Evolutionary conservation across 1,284 basidiomycete species (phyloP).

Genomic region (Hymenochaete sp.): DNA sequence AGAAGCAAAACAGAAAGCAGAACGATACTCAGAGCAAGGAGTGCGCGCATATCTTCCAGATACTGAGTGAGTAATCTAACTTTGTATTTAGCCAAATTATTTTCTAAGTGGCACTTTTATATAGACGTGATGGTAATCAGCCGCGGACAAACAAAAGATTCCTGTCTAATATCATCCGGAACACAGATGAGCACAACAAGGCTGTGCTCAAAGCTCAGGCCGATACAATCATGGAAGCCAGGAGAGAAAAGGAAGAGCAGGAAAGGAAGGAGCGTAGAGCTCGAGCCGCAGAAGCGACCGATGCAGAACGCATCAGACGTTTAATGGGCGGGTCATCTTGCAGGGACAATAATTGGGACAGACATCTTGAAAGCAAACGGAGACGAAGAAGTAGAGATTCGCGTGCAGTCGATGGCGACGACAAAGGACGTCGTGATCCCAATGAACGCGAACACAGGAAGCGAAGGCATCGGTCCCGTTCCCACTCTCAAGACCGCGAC

Average conservation of each 20-base stretch:
- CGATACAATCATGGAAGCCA: conserved; percentile 61
- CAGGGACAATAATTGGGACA: conserved; percentile 26
- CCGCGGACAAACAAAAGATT: conserved; percentile 90
- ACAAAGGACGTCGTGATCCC: conserved; percentile 9
- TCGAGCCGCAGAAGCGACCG: conserved; percentile 61
- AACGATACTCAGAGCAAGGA: conserved; percentile 56
- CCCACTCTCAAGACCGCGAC: conserved; percentile 10
- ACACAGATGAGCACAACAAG: conserved; percentile 88
- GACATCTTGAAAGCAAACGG: conserved; percentile 28
- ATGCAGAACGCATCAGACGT: conserved; percentile 49
- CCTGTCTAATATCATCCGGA: conserved; percentile 78
- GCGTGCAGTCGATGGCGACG: conserved; percentile 15
- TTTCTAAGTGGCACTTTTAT: background rate
- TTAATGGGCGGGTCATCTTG: conserved; percentile 27
- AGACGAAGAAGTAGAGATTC: conserved; percentile 25
- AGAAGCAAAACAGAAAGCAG: conserved; percentile 85
- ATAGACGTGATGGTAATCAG: conserved; percentile 47
- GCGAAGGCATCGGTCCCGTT: conserved; percentile 7
- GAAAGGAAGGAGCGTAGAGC: conserved; percentile 50
- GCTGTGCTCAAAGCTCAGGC: conserved; percentile 73
- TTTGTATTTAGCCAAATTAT: background rate
- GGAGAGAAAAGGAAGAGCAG: conserved; percentile 52
- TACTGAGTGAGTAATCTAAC: conserved; percentile 21
- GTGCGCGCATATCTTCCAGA: conserved; percentile 57
- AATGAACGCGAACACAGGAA: conserved; percentile 7